Evolutionary conservation across 108 stramenopile genomes (phyloP).

Genomic region (Skeletonema costatum): DNA sequence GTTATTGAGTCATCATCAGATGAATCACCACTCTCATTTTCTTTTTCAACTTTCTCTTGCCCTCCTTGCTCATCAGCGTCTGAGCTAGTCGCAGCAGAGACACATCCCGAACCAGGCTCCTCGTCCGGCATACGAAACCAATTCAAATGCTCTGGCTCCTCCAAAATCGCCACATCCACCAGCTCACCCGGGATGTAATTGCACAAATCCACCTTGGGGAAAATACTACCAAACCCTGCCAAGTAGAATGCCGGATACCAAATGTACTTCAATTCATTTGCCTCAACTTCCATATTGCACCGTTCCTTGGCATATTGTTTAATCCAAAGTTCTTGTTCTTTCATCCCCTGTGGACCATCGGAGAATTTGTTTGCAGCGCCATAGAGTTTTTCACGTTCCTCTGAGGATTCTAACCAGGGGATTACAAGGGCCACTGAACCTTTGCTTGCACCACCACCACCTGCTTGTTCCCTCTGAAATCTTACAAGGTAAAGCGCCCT

Average conservation of each 20-base stretch:
- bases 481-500: constrained; percentile 64
- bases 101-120: not conserved
- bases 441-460: not conserved
- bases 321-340: constrained; percentile 45
- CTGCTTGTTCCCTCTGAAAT: constrained; percentile 14
- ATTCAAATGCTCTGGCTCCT: constrained; percentile 97
- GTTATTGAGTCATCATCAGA: not conserved
- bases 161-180: constrained; percentile 88
- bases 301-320: constrained; percentile 28
- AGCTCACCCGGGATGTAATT: constrained; percentile 72
- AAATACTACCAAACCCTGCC: constrained; percentile 75
- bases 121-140: constrained; percentile 71
- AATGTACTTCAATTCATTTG: constrained; percentile 51
- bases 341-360: constrained; percentile 29
- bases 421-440: constrained; percentile 50
- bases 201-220: constrained; percentile 82
- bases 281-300: constrained; percentile 46
- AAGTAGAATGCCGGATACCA: constrained; percentile 82
- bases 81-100: too few relatives aligned
- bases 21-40: not conserved
- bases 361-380: constrained; percentile 24
- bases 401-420: constrained; percentile 53
- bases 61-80: not conserved
- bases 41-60: not conserved
- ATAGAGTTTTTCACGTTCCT: constrained; percentile 42